Evolutionary conservation across 495 filamentous ascomycete genomes (phyloP).

Genomic region (Umbilicaria muhlenbergii): DNA sequence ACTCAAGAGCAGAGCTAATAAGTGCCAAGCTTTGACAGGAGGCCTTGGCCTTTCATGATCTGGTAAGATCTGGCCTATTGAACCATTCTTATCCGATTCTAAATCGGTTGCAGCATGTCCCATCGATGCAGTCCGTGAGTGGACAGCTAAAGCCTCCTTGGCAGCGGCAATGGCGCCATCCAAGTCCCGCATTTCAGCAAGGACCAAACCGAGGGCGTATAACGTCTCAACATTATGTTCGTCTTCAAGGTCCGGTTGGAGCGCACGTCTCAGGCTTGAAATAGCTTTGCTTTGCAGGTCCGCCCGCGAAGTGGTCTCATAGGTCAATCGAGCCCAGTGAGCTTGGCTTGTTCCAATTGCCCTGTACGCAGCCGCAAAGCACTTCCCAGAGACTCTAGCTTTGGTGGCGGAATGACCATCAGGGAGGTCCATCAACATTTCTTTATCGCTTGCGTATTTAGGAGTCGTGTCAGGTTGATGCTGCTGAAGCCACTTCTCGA

Average conservation of each 20-base stretch:
- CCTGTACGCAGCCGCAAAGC: slow-evolving; percentile 54
- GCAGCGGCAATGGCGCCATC: slow-evolving; percentile 61
- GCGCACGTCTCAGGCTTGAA: slow-evolving; percentile 51
- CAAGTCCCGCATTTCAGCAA: slow-evolving; percentile 69
- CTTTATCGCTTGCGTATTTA: slow-evolving; percentile 20
- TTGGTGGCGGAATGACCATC: slow-evolving; percentile 9
- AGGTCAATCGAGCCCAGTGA: slow-evolving; percentile 70
- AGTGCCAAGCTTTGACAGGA: slow-evolving; percentile 49
- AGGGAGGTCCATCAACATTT: slow-evolving; percentile 12
- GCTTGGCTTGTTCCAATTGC: slow-evolving; percentile 72
- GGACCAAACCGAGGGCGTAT: slow-evolving; percentile 62
- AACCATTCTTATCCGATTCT: background rate
- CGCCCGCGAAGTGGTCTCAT: slow-evolving; percentile 48
- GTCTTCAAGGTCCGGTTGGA: slow-evolving; percentile 45
- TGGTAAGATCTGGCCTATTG: background rate
- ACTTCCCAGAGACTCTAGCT: slow-evolving; percentile 30
- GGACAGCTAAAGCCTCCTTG: slow-evolving; percentile 37
- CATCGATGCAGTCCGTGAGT: too few species aligned
- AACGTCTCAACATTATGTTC: slow-evolving; percentile 51
- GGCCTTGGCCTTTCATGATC: background rate
- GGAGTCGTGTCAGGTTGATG: slow-evolving; percentile 16
- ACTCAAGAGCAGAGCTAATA: slow-evolving; percentile 72
- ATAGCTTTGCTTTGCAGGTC: slow-evolving; percentile 60
- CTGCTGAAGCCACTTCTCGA: slow-evolving; percentile 50
- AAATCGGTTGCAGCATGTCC: background rate